phyloP scores from a whole-genome alignment of 192 early-diverging fungal species.

The Coemansia sp. region DNA sequence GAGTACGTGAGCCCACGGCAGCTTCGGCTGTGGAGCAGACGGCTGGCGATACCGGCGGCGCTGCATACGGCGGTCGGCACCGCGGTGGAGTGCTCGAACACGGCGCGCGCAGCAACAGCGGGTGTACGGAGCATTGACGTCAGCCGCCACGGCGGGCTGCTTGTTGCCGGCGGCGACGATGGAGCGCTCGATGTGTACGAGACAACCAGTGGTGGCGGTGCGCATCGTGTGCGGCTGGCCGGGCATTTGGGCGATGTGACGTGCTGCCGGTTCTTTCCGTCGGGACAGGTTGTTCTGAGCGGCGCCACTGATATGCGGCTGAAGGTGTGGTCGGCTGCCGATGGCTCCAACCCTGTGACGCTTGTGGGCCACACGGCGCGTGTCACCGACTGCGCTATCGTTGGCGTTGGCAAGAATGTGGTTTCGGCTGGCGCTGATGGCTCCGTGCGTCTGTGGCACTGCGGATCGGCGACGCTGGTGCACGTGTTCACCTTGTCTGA shows the following conservation, averaged over 20 bases:
- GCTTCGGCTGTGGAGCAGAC: slow-evolving; percentile 27
- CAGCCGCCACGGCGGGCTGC: slow-evolving; percentile 30
- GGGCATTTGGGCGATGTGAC: slow-evolving; percentile 72
- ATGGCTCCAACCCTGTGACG: slow-evolving; percentile 74
- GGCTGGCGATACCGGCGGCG: slow-evolving; percentile 12
- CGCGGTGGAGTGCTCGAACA: slow-evolving; percentile 30
- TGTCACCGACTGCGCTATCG: slow-evolving; percentile 66
- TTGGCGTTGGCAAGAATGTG: slow-evolving; percentile 67
- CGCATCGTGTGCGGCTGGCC: slow-evolving; percentile 26
- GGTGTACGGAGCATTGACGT: slow-evolving; percentile 46
- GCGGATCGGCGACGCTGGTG: slow-evolving; percentile 24
- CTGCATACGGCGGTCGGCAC: slow-evolving; percentile 23
- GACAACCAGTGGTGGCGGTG: slow-evolving; percentile 4
- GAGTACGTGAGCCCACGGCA: slow-evolving; percentile 27
- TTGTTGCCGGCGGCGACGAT: slow-evolving; percentile 45
- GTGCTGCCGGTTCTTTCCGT: slow-evolving; percentile 71
- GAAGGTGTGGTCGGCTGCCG: slow-evolving; percentile 73
- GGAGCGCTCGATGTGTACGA: slow-evolving; percentile 47
- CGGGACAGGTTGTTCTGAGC: slow-evolving; percentile 70
- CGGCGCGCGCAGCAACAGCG: slow-evolving; percentile 13
- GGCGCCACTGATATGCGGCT: slow-evolving; percentile 69
- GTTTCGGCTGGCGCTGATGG: slow-evolving; percentile 56
- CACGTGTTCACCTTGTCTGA: slow-evolving; percentile 35
- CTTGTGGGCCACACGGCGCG: slow-evolving; percentile 66
- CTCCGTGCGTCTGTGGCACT: slow-evolving; percentile 47